Percentiles rank a stretch among this genome's conserved stretches.
These are phyloP conservation scores for Naematelia aurantialba DNA, from an alignment of 768 basidiomycete species.

Conservation along the genomic window DNA sequence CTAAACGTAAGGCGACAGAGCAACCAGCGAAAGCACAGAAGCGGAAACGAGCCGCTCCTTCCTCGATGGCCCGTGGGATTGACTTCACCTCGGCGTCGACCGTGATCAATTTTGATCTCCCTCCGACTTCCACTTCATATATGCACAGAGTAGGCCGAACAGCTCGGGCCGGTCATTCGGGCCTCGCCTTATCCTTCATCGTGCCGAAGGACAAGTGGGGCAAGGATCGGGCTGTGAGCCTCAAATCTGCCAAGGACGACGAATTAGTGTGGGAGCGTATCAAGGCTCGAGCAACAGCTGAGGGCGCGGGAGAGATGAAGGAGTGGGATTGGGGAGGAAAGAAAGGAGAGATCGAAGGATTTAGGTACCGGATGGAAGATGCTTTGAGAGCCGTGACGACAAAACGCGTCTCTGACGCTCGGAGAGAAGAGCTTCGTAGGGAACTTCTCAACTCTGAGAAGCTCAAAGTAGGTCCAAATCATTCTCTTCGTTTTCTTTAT, in stretches of 20 bases:
- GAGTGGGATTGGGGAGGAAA: conserved; percentile 86
- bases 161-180: conserved; percentile 88
- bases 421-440: conserved; percentile 85
- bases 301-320: conserved; percentile 60
- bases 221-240: conserved; percentile 59
- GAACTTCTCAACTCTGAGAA: conserved; percentile 95
- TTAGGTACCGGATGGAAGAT: conserved; percentile 97
- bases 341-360: conserved; percentile 87
- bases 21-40: conserved; percentile 43
- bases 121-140: conserved; percentile 77
- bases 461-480: conserved; percentile 66
- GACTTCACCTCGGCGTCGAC: conserved; percentile 97
- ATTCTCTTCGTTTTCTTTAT: neutral
- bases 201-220: conserved; percentile 55
- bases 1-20: conserved; percentile 53
- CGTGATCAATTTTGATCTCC: conserved; percentile 98
- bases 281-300: conserved; percentile 65
- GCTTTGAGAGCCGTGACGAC: conserved; percentile 83
- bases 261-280: conserved; percentile 74
- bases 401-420: conserved; percentile 79
- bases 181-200: conserved; percentile 85
- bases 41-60: conserved; percentile 64
- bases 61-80: conserved; percentile 90
- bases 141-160: conserved; percentile 95
- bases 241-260: conserved; percentile 69